Percentiles rank a stretch among this genome's conserved stretches.
Evolutionary conservation across 176 grass and related monocot genomes (phyloP).

Genomic region (Ensete ventricosum): DNA sequence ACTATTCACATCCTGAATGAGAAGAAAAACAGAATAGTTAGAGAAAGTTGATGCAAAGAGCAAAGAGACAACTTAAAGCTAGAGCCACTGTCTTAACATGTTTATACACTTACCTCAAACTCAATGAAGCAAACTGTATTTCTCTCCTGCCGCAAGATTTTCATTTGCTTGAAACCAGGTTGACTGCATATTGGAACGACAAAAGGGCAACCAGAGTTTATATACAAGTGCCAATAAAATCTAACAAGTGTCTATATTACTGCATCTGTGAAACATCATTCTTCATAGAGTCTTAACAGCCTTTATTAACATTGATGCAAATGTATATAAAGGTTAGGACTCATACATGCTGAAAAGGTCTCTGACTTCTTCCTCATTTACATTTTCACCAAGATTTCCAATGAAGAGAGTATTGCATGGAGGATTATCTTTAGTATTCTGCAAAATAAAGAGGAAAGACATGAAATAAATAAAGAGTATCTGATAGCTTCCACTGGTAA

Average conservation of each 20-base stretch:
- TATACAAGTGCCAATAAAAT: not conserved
- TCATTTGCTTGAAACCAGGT: conserved; percentile 98
- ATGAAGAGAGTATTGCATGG: conserved; percentile 99
- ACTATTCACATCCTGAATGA: conserved; percentile 54
- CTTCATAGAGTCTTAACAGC: not conserved
- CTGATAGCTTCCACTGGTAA: too few relatives aligned
- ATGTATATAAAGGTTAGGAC: conserved; percentile 8
- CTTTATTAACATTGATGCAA: not conserved
- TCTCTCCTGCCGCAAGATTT: conserved; percentile 85
- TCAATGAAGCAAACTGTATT: conserved; percentile 99
- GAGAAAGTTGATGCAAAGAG: not conserved
- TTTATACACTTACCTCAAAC: conserved; percentile 51
- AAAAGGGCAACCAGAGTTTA: too few relatives aligned
- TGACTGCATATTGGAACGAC: conserved; percentile 40
- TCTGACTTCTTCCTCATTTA: conserved; percentile 94
- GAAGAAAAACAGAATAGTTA: conserved; percentile 14
- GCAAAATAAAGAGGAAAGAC: conserved; percentile 27
- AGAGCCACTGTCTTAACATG: not conserved
- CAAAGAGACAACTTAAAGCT: not conserved
- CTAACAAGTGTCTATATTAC: not conserved
- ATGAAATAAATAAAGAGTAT: conserved; percentile 1
- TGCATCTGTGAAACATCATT: too few relatives aligned
- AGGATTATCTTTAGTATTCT: conserved; percentile 99
- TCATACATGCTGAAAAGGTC: conserved; percentile 79
- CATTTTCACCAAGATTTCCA: conserved; percentile 95